phyloP scores from a whole-genome alignment of 176 grass and related monocot genomes.

The Phoenix dactylifera region DNA sequence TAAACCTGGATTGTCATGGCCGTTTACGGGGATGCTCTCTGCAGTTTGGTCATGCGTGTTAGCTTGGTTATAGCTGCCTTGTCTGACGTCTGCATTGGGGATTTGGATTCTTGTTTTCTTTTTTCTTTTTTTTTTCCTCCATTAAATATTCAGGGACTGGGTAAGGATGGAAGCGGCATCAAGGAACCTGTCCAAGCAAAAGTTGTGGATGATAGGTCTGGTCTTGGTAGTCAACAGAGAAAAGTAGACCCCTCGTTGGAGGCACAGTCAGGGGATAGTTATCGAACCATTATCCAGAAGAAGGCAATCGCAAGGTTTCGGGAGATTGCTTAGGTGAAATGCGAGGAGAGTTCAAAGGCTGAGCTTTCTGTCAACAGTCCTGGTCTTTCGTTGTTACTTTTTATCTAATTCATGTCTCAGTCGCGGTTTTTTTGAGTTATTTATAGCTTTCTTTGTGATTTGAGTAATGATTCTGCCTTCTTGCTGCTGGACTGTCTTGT shows the following conservation, averaged over 20 bases:
- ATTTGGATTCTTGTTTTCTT: slow-evolving; percentile 11
- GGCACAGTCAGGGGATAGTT: slow-evolving; percentile 76
- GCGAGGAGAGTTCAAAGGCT: too few relatives aligned
- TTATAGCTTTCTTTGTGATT: too few relatives aligned
- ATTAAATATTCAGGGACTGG: slow-evolving; percentile 63
- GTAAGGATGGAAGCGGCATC: slow-evolving; percentile 92
- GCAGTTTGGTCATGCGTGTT: neutral
- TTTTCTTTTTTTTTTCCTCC: slow-evolving; percentile 26
- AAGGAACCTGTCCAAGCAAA: slow-evolving; percentile 95
- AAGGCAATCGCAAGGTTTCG: slow-evolving; percentile 92
- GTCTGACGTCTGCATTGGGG: slow-evolving; percentile 35
- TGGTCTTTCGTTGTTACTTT: too few relatives aligned
- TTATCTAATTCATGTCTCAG: too few relatives aligned
- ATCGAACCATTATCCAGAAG: slow-evolving; percentile 95
- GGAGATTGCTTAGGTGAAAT: slow-evolving; percentile 47
- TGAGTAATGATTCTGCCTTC: too few relatives aligned
- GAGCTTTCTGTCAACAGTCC: too few relatives aligned
- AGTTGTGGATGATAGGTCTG: slow-evolving; percentile 55
- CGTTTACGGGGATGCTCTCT: too few relatives aligned
- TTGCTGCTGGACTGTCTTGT: too few relatives aligned
- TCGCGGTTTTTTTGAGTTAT: too few relatives aligned
- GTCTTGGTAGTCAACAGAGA: slow-evolving; percentile 71
- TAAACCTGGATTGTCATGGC: too few relatives aligned
- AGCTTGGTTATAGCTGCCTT: neutral
- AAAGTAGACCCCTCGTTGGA: slow-evolving; percentile 59